phyloP scores from a whole-genome alignment of 176 grass and related monocot genomes.

The Melocanna baccifera region DNA sequence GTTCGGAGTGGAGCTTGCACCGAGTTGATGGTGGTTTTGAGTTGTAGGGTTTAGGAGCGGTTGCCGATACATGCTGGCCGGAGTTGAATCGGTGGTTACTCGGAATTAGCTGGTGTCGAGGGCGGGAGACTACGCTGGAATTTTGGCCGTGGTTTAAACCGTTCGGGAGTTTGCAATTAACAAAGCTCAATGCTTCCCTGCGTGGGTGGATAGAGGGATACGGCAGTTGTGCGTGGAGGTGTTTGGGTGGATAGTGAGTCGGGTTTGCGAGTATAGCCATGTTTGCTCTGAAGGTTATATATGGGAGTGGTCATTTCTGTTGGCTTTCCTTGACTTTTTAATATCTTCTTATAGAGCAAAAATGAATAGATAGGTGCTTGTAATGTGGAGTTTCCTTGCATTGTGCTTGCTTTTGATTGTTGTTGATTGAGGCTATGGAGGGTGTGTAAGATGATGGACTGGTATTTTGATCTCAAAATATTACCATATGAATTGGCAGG shows the following conservation, averaged over 20 bases:
- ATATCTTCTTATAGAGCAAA: background rate
- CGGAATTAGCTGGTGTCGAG: background rate
- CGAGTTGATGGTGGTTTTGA: constrained; percentile 1
- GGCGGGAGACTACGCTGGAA: background rate
- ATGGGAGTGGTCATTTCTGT: background rate
- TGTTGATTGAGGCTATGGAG: background rate
- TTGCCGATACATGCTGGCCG: background rate
- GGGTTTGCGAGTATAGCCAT: background rate
- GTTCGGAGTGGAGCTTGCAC: background rate
- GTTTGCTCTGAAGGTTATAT: background rate
- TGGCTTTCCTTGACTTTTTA: background rate
- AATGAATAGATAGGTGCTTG: background rate
- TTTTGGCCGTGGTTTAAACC: background rate
- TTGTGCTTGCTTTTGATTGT: background rate
- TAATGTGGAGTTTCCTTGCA: background rate
- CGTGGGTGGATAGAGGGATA: background rate
- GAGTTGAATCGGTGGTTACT: background rate
- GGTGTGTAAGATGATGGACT: background rate
- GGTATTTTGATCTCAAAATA: background rate
- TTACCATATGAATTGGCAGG: background rate
- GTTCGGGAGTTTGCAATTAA: background rate
- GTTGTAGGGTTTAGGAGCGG: constrained; percentile 21
- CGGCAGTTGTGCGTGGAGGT: background rate
- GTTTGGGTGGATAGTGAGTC: background rate
- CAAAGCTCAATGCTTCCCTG: background rate